Evolutionary conservation across 2,329 filamentous ascomycete genomes (phyloP).

Genomic region (Pochonia chlamydosporia): DNA sequence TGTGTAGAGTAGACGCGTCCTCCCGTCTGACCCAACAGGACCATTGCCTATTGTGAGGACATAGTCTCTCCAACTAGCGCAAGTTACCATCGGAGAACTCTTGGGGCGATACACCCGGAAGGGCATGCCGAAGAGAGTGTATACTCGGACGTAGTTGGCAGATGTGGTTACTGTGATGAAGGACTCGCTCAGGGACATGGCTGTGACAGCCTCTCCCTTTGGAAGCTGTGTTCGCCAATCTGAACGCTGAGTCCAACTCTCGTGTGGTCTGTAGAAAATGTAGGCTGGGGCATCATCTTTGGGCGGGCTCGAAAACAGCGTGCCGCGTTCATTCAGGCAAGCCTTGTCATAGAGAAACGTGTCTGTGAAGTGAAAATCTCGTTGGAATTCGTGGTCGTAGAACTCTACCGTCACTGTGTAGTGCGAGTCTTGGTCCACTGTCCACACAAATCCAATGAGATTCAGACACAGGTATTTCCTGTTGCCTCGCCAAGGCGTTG

Average conservation of each 20-base stretch:
- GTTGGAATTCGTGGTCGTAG: slow-evolving; percentile 86
- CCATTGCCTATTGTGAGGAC: slow-evolving; percentile 96
- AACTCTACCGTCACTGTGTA: slow-evolving; percentile 96
- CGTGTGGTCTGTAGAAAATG: slow-evolving; percentile 95
- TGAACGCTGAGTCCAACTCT: slow-evolving; percentile 86
- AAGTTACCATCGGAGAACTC: slow-evolving; percentile 82
- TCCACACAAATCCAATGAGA: slow-evolving; percentile 92
- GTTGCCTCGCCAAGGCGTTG: slow-evolving; percentile 93
- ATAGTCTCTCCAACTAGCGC: slow-evolving; percentile 91
- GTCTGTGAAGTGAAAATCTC: slow-evolving; percentile 97
- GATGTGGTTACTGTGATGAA: slow-evolving; percentile 88
- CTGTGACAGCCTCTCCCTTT: slow-evolving; percentile 75
- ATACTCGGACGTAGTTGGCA: slow-evolving; percentile 83
- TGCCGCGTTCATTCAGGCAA: slow-evolving; percentile 78
- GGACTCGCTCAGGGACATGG: slow-evolving; percentile 85
- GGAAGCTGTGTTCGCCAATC: slow-evolving; percentile 92
- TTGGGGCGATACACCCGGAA: slow-evolving; percentile 89
- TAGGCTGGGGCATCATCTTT: slow-evolving; percentile 61
- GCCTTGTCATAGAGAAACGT: slow-evolving; percentile 95
- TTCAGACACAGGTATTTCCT: slow-evolving; percentile 91
- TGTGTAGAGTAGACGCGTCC: slow-evolving; percentile 74
- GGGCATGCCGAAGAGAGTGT: slow-evolving; percentile 86
- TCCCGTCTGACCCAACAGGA: slow-evolving; percentile 71
- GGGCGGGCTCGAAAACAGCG: slow-evolving; percentile 78
- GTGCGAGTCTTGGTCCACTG: slow-evolving; percentile 87